Base-by-base conservation (phyloP, 441 rosid species). In the Omphalea diandra region DNA sequence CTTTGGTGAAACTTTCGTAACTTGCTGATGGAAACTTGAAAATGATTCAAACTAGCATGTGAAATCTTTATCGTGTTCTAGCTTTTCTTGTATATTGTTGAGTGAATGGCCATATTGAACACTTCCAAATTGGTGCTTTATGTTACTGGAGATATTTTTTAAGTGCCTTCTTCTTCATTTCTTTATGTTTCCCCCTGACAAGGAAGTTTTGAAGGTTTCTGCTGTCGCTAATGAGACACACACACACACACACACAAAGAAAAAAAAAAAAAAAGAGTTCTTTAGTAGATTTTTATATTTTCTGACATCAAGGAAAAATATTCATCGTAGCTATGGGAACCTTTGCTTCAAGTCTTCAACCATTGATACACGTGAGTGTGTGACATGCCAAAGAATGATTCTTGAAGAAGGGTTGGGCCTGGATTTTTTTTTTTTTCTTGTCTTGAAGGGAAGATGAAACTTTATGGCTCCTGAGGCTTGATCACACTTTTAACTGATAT, bases 251-350 rank as follows among this genome's bases (percentile, higher is more conserved):
- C n/a, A n/a, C n/a, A n/a, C n/a, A n/a, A n/a, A n/a, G n/a, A n/a
- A n/a, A n/a, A n/a, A n/a, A n/a, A n/a, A n/a, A n/a, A 10, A 24
- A 35, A 58, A 31, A 18, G 41, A 67, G 14, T 67, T 67, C 70
- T 35, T 3, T 33, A 31, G 20, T 3, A 22, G 3, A 33, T 1
- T 65, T 0, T n/a, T 31, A 41, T 5, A 46, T 27, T 50, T 36
- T 17, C 18, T 41, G 32, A 52, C 26, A 38, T 24, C 61, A 67
- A 1, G 36, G 17, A 11, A 18, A 41, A 26, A 11, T 12, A 26
- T 38, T 32, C 33, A 33, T 47, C 26, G 33, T 46, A 31, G 15
- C 33, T 26, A 20, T 46, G 5, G 59, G 18, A 46, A 33, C 43
- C 63, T 44, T 11, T 40, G 3, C 17, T 29, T 18, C 11, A 4